A percentile compares a stretch with the other conserved stretches of the same genome.
Conservation (phyloP, 495 filamentous ascomycete species). For the Tricharina praecox region DNA sequence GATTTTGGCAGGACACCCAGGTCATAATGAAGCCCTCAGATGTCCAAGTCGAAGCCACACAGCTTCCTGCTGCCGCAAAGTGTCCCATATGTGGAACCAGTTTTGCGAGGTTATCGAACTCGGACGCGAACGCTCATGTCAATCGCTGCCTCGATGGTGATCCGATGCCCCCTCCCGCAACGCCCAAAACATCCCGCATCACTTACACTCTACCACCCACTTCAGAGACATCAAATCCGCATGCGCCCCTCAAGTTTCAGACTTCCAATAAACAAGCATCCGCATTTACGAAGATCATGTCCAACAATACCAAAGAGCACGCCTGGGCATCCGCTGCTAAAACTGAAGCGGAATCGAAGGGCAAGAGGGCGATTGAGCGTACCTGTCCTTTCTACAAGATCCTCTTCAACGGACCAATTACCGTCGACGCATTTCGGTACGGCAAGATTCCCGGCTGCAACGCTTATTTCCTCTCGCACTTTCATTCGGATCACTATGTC, state of each 20-base stretch:
- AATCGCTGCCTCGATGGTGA: conserved; percentile 86
- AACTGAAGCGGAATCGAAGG: conserved; percentile 55
- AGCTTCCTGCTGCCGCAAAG: too few relatives aligned
- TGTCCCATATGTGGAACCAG: conserved; percentile 18
- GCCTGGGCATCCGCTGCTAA: conserved; percentile 82
- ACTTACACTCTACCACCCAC: conserved; percentile 13
- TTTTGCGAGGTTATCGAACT: conserved; percentile 21
- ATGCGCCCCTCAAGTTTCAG: not conserved
- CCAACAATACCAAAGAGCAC: conserved; percentile 68
- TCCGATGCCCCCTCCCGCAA: conserved; percentile 11
- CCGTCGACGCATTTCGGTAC: conserved; percentile 92
- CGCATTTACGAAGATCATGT: conserved; percentile 85
- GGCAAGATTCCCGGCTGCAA: conserved; percentile 80
- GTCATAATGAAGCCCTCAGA: conserved; percentile 1
- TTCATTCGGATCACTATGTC: conserved; percentile 94
- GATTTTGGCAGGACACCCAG: conserved; percentile 13
- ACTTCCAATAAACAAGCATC: conserved; percentile 30
- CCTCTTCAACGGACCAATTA: conserved; percentile 75
- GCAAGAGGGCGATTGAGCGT: conserved; percentile 75
- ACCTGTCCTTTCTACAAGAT: conserved; percentile 99
- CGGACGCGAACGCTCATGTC: conserved; percentile 52
- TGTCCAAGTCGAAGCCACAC: too few relatives aligned
- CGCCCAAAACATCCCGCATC: conserved; percentile 28
- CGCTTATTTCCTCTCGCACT: conserved; percentile 95
- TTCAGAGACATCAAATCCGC: not conserved